Evolutionary conservation across 1,284 basidiomycete genomes (phyloP), one percentile per base, ranked within the genome.

Genomic region (Phylloporus gajari): DNA sequence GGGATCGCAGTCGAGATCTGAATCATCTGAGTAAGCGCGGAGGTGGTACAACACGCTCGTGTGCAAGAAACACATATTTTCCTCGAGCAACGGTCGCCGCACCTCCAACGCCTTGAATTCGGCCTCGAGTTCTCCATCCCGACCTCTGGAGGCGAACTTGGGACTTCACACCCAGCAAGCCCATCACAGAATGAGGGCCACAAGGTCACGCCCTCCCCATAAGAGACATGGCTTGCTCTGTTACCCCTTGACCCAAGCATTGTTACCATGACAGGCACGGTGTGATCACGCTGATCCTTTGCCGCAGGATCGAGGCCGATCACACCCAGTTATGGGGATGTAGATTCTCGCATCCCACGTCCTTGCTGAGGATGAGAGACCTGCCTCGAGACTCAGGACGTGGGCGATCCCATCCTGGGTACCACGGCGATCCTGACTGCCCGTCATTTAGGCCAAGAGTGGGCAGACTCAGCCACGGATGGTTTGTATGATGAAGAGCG

Each of bases 61-160:
- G 98, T 30, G 95, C 96, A 51, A 99, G 87, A 85, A 99, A 99
- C 74, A 99, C 9, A 93, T 96, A 78, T 98, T 94, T 81, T 97
- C 96, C 80, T 94, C 93, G 76, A 97, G 85, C 48, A 99, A 84
- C 81, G 94, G 86, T 62, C 97, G 86, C 61, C 97, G 88, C 3
- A 96, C 96, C 82, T 99, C 97, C 79, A 91, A 99, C 19, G 95
- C 91, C 85, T 95, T 96, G 87, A 95, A 97, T 85, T 97, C 97
- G 48, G 95, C 95, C 86, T 94, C 63, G 62, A 69, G 35, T 69
- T 69, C 68, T 59, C 68, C n/a, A 62, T 51, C 30, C 96, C 97
- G n/a, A n/a, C n/a, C n/a, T n/a, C n/a, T n/a, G n/a, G n/a, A n/a
- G n/a, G n/a, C n/a, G n/a, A n/a, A n/a, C n/a, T n/a, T n/a, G n/a